Evolutionary conservation across 768 basidiomycete species (phyloP), one percentile per base, ranked within the genome.

Genomic region (Macrolepiota fuliginosa): DNA sequence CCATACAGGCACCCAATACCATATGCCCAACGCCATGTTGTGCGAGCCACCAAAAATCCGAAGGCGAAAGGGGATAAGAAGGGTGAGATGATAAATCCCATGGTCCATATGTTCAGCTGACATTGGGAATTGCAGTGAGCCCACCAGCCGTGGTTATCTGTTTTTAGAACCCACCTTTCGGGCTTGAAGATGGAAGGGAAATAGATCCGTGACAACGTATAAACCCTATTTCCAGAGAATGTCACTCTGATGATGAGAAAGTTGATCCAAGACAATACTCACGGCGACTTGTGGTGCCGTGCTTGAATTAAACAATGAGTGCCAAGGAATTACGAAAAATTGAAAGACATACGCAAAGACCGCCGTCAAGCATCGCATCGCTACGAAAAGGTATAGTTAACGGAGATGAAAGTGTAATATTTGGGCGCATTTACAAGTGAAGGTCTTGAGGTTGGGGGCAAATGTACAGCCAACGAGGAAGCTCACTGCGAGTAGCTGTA

Each of bases 181-280:
- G 24, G 86, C 86, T 72, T 89, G 87, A 1, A 86, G 71, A 66
- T 90, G 88, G 78, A 89, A 89, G 1, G 87, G 87, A 68, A 80
- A 90, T 63, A 89, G 70, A 66, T 88, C 87, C 6, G 82, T 84
- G 40, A 88, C 82, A 15, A 85, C 73, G 67, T 84, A 88, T 1
- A 87, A 74, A 52, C 85, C 85, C 83, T 85, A 27, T 29, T 19
- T n/a, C 11, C 4, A 4, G 24, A 12, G 5, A 7, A n/a, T 22
- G 7, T 17, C 2, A 9, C 49, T 40, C 19, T 50, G 15, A 35
- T 12, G 32, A 27, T 36, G 17, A 22, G 35, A 15, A 54, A 3
- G 22, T 19, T 17, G 12, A 2, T 3, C 1, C 7, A 24, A 27
- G 29, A n/a, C 10, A 6, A 4, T 12, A 54, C 60, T 46, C 53